Conservation (phyloP, 805 yeast genomes). For the Candida sanyiensis region DNA sequence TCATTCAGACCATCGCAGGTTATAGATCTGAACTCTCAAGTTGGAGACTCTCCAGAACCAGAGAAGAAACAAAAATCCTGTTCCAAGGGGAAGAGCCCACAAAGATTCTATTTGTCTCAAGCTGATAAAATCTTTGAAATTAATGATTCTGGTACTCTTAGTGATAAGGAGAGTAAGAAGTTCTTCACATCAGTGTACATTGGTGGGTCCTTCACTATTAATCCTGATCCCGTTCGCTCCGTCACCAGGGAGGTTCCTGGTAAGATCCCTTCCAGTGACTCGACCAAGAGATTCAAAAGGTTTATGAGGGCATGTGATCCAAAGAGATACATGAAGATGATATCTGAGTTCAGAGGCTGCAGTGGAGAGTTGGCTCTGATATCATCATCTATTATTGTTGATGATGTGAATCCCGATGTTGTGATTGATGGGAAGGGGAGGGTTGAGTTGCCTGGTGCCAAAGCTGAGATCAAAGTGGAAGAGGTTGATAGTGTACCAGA, state of each 20-base stretch:
- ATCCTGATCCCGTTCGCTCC: slow-evolving; percentile 13
- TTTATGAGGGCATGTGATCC: slow-evolving; percentile 8
- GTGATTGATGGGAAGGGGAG: too few relatives aligned
- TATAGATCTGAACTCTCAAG: slow-evolving; percentile 15
- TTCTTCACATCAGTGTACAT: slow-evolving; percentile 16
- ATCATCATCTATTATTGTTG: too few relatives aligned
- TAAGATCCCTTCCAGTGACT: slow-evolving; percentile 12
- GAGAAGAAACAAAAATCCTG: not conserved
- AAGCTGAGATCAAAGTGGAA: not conserved
- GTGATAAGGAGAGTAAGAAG: slow-evolving; percentile 12
- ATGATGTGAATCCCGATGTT: too few relatives aligned
- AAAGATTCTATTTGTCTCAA: too few relatives aligned
- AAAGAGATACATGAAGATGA: slow-evolving; percentile 12
- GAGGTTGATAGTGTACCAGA: not conserved
- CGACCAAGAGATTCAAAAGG: slow-evolving; percentile 14
- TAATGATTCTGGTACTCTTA: slow-evolving; percentile 6
- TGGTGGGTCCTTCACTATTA: slow-evolving; percentile 7
- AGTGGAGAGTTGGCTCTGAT: too few relatives aligned
- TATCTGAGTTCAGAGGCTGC: slow-evolving; percentile 2
- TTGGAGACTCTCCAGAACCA: not conserved
- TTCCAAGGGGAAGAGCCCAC: slow-evolving; percentile 9
- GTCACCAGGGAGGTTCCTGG: slow-evolving; percentile 12
- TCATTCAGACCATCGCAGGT: slow-evolving; percentile 14
- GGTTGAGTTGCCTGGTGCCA: too few relatives aligned
- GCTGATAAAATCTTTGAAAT: too few relatives aligned